These are phyloP conservation scores for Chlorella sorokiniana DNA, from an alignment of 139 green algal genomes.

Conservation along the genomic window DNA sequence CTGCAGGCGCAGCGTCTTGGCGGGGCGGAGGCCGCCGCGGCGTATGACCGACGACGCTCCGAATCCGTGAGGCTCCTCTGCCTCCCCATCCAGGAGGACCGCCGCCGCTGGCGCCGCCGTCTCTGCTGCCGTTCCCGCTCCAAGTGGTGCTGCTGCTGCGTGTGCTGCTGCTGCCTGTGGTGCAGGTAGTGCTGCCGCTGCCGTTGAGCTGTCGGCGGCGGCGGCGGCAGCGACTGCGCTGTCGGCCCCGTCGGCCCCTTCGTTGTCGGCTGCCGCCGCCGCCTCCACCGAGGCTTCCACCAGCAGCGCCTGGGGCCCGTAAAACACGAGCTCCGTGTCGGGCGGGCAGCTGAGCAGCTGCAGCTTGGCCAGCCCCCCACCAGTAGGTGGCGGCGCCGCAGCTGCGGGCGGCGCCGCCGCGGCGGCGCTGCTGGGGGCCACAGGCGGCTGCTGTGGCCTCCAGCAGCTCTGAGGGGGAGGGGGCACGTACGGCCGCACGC, in stretches of 20 bases:
- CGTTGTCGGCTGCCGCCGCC: neutral
- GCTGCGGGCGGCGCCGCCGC: neutral
- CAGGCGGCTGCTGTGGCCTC: neutral
- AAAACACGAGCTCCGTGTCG: slow-evolving; percentile 64
- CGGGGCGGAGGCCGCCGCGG: slow-evolving; percentile 62
- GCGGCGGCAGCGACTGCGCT: neutral
- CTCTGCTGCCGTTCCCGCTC: no score
- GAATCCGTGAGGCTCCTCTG: slow-evolving; percentile 29
- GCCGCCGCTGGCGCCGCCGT: neutral
- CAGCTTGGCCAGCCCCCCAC: slow-evolving; percentile 77
- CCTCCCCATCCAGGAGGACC: neutral
- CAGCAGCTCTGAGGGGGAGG: slow-evolving; percentile 48
- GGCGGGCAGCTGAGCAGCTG: slow-evolving; percentile 70
- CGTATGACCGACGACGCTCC: slow-evolving; percentile 49
- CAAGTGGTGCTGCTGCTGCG: no score
- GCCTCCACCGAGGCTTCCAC: slow-evolving; percentile 30
- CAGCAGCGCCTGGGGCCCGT: slow-evolving; percentile 54
- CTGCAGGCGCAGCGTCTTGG: slow-evolving; percentile 22
- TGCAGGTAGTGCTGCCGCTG: slow-evolving; percentile 10
- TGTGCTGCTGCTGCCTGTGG: neutral
- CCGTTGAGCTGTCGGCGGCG: neutral
- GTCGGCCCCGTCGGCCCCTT: neutral
- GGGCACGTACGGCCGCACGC: slow-evolving; percentile 64
- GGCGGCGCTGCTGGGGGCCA: neutral
- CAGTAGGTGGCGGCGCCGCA: slow-evolving; percentile 50